phyloP scores from a whole-genome alignment of 2,329 filamentous ascomycete genomes.

The Fusarium sp. region DNA sequence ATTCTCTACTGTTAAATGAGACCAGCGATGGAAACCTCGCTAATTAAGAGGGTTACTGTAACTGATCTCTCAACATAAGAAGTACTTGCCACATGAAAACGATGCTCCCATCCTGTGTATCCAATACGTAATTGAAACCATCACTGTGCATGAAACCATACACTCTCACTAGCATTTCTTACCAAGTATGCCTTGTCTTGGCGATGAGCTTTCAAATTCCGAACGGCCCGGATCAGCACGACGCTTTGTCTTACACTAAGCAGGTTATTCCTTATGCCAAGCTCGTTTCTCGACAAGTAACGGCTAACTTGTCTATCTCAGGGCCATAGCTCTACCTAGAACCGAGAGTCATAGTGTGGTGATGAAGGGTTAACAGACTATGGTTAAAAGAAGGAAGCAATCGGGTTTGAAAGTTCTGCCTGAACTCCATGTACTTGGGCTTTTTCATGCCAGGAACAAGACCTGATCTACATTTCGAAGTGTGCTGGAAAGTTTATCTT shows the following conservation, averaged over 20 bases:
- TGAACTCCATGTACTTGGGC: neutral
- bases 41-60: no score
- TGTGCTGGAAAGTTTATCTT: neutral
- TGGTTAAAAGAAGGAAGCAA: no score
- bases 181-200: neutral
- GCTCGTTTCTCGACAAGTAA: neutral
- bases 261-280: neutral
- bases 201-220: neutral
- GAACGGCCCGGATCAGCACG: slow-evolving; percentile 16
- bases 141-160: neutral
- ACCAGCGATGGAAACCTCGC: no score
- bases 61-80: no score
- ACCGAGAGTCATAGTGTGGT: no score
- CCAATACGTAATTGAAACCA: neutral
- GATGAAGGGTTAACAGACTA: no score
- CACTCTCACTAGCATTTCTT: neutral
- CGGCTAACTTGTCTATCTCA: neutral
- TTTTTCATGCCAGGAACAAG: neutral
- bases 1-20: no score
- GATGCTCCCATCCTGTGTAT: no score
- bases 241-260: neutral
- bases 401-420: no score
- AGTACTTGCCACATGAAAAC: neutral
- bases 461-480: neutral
- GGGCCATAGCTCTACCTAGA: no score